These are phyloP conservation scores for Laguncularia racemosa DNA, from an alignment of 345 rosid species.

Conservation along the genomic window DNA sequence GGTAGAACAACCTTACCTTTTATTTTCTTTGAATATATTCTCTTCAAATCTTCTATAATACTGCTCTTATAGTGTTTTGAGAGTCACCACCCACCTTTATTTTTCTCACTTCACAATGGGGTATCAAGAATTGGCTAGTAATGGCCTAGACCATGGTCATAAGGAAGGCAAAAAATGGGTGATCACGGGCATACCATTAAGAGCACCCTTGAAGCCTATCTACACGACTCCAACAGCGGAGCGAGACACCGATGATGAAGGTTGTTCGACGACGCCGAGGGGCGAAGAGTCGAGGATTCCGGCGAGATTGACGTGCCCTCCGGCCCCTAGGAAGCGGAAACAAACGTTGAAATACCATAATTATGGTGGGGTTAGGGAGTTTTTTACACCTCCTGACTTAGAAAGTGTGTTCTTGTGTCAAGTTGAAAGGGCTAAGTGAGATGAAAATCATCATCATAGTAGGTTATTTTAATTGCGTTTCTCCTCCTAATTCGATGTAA, in stretches of 20 bases:
- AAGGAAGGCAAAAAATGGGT: slow-evolving; percentile 20
- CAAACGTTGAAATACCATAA: slow-evolving; percentile 27
- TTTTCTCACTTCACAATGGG: background rate
- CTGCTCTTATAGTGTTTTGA: background rate
- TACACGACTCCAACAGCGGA: slow-evolving; percentile 26
- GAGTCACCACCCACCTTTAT: background rate
- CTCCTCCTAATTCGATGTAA: too few species aligned
- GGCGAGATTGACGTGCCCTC: slow-evolving; percentile 41
- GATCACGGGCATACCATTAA: slow-evolving; percentile 17
- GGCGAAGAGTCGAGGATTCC: slow-evolving; percentile 46
- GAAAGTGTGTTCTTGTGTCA: slow-evolving; percentile 45
- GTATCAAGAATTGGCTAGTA: background rate
- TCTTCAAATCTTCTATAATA: background rate
- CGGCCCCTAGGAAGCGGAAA: slow-evolving; percentile 67
- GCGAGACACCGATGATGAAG: slow-evolving; percentile 12
- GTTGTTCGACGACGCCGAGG: slow-evolving; percentile 51
- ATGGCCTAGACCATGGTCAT: too few species aligned
- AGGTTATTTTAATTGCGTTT: background rate
- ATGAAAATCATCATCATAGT: slow-evolving; percentile 2
- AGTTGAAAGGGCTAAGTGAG: slow-evolving; percentile 32
- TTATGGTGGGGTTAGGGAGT: slow-evolving; percentile 22
- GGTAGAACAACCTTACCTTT: background rate
- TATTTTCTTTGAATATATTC: background rate
- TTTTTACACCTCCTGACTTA: slow-evolving; percentile 54
- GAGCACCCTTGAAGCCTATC: slow-evolving; percentile 50